Percentiles rank a stretch among this genome's conserved stretches.
These are phyloP conservation scores for Plasmodium blacklocki DNA, from an alignment of 169 alveolate genomes.

Conservation along the genomic window DNA sequence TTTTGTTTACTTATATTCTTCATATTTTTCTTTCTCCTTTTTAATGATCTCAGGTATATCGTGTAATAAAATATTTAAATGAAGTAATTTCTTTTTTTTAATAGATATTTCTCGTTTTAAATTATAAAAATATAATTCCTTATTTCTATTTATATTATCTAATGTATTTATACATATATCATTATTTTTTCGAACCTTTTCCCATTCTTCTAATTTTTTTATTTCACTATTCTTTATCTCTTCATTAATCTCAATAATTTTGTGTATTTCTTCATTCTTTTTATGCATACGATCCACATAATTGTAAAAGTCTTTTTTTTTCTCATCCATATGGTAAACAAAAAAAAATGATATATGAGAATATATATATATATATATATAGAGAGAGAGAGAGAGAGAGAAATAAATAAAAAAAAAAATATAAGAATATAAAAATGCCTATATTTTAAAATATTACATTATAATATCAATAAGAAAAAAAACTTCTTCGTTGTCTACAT, in stretches of 20 bases:
- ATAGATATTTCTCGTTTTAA: conserved; percentile 54
- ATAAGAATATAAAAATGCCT: too few relatives aligned
- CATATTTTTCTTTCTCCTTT: conserved; percentile 42
- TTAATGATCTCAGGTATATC: conserved; percentile 45
- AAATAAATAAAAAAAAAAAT: too few relatives aligned
- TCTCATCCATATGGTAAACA: conserved; percentile 52
- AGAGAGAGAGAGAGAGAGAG: background rate
- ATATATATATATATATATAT: background rate
- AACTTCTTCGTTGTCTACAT: too few relatives aligned
- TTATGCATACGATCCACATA: conserved; percentile 68
- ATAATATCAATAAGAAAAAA: too few relatives aligned
- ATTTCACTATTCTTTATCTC: conserved; percentile 43
- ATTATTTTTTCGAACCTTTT: conserved; percentile 51
- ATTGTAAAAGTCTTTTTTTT: conserved; percentile 53
- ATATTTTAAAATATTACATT: too few relatives aligned
- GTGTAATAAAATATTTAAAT: conserved; percentile 17
- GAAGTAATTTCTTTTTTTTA: conserved; percentile 32
- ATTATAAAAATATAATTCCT: conserved; percentile 37
- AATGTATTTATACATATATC: conserved; percentile 34
- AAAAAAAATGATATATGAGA: background rate
- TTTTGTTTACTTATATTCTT: conserved; percentile 37
- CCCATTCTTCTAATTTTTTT: conserved; percentile 65
- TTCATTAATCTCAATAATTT: conserved; percentile 25
- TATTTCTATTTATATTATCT: conserved; percentile 50
- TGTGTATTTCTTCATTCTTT: conserved; percentile 66